Conservation (phyloP, 345 rosid genomes). For the Cardamine occulta region DNA sequence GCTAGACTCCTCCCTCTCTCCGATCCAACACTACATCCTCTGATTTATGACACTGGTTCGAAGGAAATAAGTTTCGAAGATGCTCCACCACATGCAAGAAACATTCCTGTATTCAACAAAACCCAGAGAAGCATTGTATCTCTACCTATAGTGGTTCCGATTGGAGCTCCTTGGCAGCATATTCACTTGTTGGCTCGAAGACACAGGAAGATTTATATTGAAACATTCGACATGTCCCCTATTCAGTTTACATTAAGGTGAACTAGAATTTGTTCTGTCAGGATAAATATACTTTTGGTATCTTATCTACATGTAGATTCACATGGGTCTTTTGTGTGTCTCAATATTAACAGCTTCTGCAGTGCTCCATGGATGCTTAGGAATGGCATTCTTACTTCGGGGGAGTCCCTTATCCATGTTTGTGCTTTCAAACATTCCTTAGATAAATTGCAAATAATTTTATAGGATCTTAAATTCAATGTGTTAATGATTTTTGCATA, state of each 20-base stretch:
- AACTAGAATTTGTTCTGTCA: conserved; percentile 24
- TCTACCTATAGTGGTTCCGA: conserved; percentile 75
- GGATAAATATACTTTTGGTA: conserved; percentile 25
- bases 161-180: conserved; percentile 97
- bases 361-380: conserved; percentile 93
- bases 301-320: conserved; percentile 31
- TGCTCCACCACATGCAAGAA: conserved; percentile 46
- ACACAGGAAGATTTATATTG: conserved; percentile 81
- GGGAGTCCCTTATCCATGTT: conserved; percentile 90
- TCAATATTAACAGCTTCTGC: conserved; percentile 73
- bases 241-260: conserved; percentile 80
- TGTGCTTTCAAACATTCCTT: conserved; percentile 41
- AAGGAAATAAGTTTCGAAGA: conserved; percentile 47
- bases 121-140: conserved; percentile 47
- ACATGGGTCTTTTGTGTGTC: conserved; percentile 31
- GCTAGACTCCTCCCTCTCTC: conserved; percentile 59
- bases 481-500: conserved; percentile 14
- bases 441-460: not conserved
- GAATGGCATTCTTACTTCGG: conserved; percentile 70
- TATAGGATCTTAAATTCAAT: not conserved
- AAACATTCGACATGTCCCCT: conserved; percentile 77
- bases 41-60: conserved; percentile 47
- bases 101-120: conserved; percentile 46
- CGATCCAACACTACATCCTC: conserved; percentile 53
- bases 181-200: conserved; percentile 85